Percentiles rank a stretch among this genome's conserved stretches.
phyloP scores from a whole-genome alignment of 257 asterid genomes.

The Oldenlandia corymbosa region DNA sequence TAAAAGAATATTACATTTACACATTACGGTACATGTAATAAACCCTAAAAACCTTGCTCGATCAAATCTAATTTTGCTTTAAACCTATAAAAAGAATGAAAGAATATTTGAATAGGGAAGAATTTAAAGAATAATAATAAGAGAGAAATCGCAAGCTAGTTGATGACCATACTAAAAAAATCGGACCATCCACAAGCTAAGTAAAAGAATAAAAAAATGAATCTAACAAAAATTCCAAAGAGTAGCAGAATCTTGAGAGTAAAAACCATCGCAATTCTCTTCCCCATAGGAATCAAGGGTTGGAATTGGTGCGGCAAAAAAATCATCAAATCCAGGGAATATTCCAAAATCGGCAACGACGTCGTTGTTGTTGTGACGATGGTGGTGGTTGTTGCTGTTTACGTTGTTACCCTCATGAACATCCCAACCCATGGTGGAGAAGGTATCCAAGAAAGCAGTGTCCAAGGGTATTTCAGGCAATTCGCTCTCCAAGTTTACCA shows the following conservation, averaged over 20 bases:
- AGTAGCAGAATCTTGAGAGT: constrained; percentile 34
- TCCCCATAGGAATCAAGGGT: constrained; percentile 24
- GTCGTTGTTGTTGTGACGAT: constrained; percentile 10
- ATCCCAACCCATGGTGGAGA: constrained; percentile 22
- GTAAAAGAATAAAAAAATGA: neutral
- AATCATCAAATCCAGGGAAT: constrained; percentile 60
- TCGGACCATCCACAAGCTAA: constrained; percentile 13
- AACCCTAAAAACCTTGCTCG: neutral
- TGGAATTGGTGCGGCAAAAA: constrained; percentile 33
- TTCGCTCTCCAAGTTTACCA: constrained; percentile 26
- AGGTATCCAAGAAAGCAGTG: constrained; percentile 34
- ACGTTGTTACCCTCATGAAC: neutral
- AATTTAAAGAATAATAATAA: no score
- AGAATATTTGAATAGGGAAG: constrained; percentile 1
- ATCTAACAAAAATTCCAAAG: constrained; percentile 61
- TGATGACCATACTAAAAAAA: constrained; percentile 20
- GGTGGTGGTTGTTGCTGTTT: neutral
- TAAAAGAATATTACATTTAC: neutral
- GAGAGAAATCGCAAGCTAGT: neutral
- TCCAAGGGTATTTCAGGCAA: constrained; percentile 44
- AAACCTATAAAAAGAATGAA: constrained; percentile 9
- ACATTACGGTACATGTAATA: neutral
- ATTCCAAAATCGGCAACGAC: constrained; percentile 39
- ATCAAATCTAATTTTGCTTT: neutral
- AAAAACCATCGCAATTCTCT: constrained; percentile 31